Conservation (phyloP, 352 stramenopile species). For the Albugo candida region DNA sequence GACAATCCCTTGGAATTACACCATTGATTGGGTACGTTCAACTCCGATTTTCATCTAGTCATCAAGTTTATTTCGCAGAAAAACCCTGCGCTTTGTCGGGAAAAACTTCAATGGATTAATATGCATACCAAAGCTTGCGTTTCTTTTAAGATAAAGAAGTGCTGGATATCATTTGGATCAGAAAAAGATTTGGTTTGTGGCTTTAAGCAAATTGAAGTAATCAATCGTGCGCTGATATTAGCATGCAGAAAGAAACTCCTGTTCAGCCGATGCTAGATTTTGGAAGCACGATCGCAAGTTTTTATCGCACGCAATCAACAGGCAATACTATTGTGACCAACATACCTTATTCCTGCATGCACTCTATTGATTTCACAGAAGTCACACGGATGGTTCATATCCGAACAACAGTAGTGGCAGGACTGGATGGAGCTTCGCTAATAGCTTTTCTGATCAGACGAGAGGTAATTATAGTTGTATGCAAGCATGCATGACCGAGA, state of each 20-base stretch:
- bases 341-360: conserved; percentile 24
- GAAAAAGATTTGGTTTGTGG: conserved; percentile 11
- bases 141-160: conserved; percentile 15
- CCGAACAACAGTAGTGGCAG: conserved; percentile 13
- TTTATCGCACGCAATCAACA: conserved; percentile 18
- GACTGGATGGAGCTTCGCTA: conserved; percentile 11
- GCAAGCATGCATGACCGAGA: neutral
- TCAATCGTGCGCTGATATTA: neutral
- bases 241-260: conserved; percentile 14
- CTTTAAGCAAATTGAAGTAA: neutral
- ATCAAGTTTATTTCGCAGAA: conserved; percentile 1
- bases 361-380: conserved; percentile 18
- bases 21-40: conserved; percentile 20
- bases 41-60: no score
- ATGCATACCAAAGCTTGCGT: conserved; percentile 5
- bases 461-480: conserved; percentile 2
- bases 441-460: conserved; percentile 8
- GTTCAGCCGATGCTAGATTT: conserved; percentile 37
- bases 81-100: conserved; percentile 4
- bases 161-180: conserved; percentile 11
- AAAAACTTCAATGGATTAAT: conserved; percentile 16
- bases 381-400: conserved; percentile 14
- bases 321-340: conserved; percentile 25
- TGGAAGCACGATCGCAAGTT: conserved; percentile 19
- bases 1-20: conserved; percentile 15